Conservation (phyloP, 2,329 filamentous ascomycete species). For the Colletotrichum endophyticum region DNA sequence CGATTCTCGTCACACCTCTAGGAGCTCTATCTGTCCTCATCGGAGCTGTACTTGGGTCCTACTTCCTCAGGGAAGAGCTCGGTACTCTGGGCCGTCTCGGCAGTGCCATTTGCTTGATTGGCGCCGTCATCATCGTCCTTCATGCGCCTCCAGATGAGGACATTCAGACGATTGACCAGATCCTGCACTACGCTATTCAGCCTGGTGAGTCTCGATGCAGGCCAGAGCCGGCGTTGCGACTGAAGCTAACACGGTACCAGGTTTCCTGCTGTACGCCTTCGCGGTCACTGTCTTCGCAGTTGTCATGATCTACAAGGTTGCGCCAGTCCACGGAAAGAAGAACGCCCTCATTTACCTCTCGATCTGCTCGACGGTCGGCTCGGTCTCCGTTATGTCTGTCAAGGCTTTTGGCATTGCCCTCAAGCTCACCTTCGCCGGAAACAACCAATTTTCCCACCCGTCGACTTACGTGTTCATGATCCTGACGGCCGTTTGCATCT, state of each 20-base stretch:
- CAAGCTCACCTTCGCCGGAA: conserved; percentile 89
- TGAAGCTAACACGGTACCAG: conserved; percentile 47
- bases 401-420: conserved; percentile 98
- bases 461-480: conserved; percentile 99
- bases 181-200: conserved; percentile 87
- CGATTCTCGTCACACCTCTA: conserved; percentile 95
- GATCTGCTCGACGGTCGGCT: conserved; percentile 96
- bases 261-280: conserved; percentile 86
- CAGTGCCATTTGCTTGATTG: conserved; percentile 94
- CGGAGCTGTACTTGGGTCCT: conserved; percentile 91
- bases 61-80: conserved; percentile 89
- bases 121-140: conserved; percentile 95
- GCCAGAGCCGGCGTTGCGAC: neutral
- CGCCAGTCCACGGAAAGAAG: conserved; percentile 88
- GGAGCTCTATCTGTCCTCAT: conserved; percentile 95
- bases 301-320: conserved; percentile 96
- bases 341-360: conserved; percentile 97
- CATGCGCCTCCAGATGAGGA: conserved; percentile 95
- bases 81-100: conserved; percentile 92
- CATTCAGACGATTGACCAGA: conserved; percentile 89
- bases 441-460: conserved; percentile 94
- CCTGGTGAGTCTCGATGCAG: conserved; percentile 66
- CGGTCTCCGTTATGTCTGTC: conserved; percentile 98
- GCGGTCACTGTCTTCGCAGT: conserved; percentile 82
- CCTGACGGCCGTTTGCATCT: conserved; percentile 87